These are phyloP conservation scores for Diaporthe nobilis DNA, from an alignment of 2,329 filamentous ascomycete genomes.

Conservation along the genomic window DNA sequence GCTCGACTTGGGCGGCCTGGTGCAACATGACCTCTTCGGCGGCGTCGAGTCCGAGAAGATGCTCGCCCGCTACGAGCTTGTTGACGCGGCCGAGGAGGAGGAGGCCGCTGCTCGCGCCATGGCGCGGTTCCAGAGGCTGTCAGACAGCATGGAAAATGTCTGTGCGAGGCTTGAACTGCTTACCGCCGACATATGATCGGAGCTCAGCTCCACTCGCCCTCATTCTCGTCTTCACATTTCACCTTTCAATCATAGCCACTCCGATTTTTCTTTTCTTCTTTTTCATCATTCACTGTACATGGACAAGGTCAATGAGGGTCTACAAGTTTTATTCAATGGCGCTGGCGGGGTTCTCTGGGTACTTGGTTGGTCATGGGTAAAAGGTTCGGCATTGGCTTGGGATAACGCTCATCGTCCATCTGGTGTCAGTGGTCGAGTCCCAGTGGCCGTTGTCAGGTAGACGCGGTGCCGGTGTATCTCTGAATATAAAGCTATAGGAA, in stretches of 20 bases:
- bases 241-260: constrained; percentile 31
- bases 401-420: not conserved
- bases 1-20: constrained; percentile 59
- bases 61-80: constrained; percentile 73
- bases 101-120: constrained; percentile 59
- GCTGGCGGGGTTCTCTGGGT: not conserved
- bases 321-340: constrained; percentile 31
- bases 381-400: constrained; percentile 9
- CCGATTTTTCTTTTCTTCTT: constrained; percentile 13
- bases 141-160: constrained; percentile 55
- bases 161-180: constrained; percentile 55
- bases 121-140: constrained; percentile 65
- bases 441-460: not conserved
- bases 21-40: constrained; percentile 62
- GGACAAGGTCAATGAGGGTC: constrained; percentile 29
- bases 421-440: constrained; percentile 2
- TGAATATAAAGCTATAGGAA: constrained; percentile 25
- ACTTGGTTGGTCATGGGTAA: constrained; percentile 15
- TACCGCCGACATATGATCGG: constrained; percentile 48
- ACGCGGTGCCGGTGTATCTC: not conserved
- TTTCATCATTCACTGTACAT: constrained; percentile 36
- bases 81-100: constrained; percentile 69
- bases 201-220: not conserved
- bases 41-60: constrained; percentile 75
- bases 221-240: not conserved